Evolutionary conservation across 805 yeast genomes (phyloP), one percentile per base, ranked within the genome.

Genomic region (Candida oleophila): DNA sequence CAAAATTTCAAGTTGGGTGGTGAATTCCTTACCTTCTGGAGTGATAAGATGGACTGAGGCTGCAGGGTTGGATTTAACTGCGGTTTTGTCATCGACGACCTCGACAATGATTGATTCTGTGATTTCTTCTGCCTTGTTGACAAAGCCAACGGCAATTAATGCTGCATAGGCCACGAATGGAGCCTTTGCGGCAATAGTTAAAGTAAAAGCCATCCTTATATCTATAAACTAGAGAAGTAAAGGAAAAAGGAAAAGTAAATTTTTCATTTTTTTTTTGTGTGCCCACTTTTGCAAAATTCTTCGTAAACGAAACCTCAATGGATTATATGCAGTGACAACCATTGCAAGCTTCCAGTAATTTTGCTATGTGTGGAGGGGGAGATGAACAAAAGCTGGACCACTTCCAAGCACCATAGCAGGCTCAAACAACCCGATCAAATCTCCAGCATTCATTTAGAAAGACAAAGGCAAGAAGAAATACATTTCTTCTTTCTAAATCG

Each of bases 171-270:
- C 94, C 48, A 88, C 85, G 43, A 79, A 76, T 16, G 88, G 88
- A 3, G 96, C 95, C 74, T 89, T 91, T 46, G 88, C 89, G 48
- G 96, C 96, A 53, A 91, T 69, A 48, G 83, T 76, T 51, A 91
- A 73, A 25, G 68, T 60, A 45, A 73, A 69, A 61, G 80, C 68
- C 78, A 68, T 73, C n/a, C n/a, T n/a, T n/a, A n/a, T n/a, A n/a
- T n/a, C n/a, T n/a, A n/a, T n/a, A n/a, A n/a, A n/a, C n/a, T n/a
- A n/a, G n/a, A n/a, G n/a, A 16, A 20, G 14, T n/a, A 18, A 12
- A 5, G 21, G 12, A 15, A 30, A 18, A 7, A 8, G 43, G 19
- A 41, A 22, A 14, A 12, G 4, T n/a, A n/a, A 28, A 32, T 39
- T 14, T 38, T 38, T 5, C 30, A 11, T 25, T 25, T 25, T 25